These are phyloP conservation scores for Thalassiosira mediterranea DNA, from an alignment of 352 stramenopile species.

Conservation along the genomic window DNA sequence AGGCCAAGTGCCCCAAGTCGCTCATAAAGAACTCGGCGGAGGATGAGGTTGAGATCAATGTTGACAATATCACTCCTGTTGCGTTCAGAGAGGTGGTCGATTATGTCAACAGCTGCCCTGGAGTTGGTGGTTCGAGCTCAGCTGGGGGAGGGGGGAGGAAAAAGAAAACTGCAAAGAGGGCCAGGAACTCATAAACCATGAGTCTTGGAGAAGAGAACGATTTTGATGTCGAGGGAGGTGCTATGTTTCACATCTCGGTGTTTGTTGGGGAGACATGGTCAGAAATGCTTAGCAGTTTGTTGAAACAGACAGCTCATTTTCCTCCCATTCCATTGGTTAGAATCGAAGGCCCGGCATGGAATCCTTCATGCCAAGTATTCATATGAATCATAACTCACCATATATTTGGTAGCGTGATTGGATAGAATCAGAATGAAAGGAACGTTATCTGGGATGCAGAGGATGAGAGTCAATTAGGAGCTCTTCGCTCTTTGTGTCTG, in stretches of 20 bases:
- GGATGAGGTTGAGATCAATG: conserved; percentile 66
- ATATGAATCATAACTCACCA: no score
- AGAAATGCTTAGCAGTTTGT: not conserved
- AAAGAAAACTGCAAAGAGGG: conserved; percentile 40
- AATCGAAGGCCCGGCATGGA: no score
- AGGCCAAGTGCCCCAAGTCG: conserved; percentile 31
- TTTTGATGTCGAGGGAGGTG: not conserved
- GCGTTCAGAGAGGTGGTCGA: conserved; percentile 37
- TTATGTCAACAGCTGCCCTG: conserved; percentile 46
- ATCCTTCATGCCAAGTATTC: no score
- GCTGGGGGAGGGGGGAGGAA: conserved; percentile 25
- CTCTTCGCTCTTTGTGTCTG: no score
- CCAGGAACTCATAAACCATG: conserved; percentile 26
- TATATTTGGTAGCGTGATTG: no score
- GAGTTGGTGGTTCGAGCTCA: conserved; percentile 11
- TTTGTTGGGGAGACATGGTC: not conserved
- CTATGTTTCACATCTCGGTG: no score
- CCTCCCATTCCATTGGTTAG: not conserved
- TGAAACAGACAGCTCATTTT: not conserved
- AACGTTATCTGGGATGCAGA: no score
- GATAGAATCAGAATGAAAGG: no score
- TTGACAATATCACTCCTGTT: no score
- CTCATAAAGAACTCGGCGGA: conserved; percentile 58
- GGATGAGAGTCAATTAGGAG: no score
- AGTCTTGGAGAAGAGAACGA: not conserved